Percentiles rank a stretch among this genome's conserved stretches.
Conservation (phyloP, 139 green algal genomes). For the Micractinium sp. region DNA sequence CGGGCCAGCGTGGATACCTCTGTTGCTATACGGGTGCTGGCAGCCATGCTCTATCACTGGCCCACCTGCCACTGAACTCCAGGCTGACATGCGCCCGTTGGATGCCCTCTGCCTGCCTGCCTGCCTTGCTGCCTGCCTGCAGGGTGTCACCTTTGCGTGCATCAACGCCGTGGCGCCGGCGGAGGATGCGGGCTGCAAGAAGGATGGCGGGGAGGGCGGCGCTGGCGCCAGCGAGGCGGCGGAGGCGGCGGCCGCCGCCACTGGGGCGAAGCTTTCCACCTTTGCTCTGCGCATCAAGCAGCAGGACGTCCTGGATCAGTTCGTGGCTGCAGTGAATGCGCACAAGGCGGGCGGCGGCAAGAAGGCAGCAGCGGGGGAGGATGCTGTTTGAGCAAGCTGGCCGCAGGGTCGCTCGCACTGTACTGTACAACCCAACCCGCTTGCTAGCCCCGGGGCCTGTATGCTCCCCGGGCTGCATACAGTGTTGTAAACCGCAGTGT, state of each 20-base stretch:
- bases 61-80: not conserved
- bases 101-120: not conserved
- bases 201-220: not conserved
- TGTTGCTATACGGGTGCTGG: too few relatives aligned
- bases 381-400: too few relatives aligned
- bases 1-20: too few relatives aligned
- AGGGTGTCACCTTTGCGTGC: conserved; percentile 80
- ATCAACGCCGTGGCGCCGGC: conserved; percentile 61
- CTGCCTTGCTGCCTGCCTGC: not conserved
- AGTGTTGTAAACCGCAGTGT: too few relatives aligned
- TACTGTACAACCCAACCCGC: too few relatives aligned
- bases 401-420: too few relatives aligned
- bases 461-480: too few relatives aligned
- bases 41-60: not conserved
- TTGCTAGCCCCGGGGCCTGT: too few relatives aligned
- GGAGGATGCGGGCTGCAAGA: conserved; percentile 24
- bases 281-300: conserved; percentile 57
- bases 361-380: not conserved
- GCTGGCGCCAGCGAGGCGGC: not conserved
- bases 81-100: not conserved
- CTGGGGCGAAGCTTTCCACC: conserved; percentile 41
- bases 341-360: conserved; percentile 39
- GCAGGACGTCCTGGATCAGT: conserved; percentile 36
- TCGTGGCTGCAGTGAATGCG: conserved; percentile 36
- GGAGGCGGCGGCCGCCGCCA: not conserved